Evolutionary conservation across 352 stramenopile genomes (phyloP).

Genomic region (Globisporangium canariense): DNA sequence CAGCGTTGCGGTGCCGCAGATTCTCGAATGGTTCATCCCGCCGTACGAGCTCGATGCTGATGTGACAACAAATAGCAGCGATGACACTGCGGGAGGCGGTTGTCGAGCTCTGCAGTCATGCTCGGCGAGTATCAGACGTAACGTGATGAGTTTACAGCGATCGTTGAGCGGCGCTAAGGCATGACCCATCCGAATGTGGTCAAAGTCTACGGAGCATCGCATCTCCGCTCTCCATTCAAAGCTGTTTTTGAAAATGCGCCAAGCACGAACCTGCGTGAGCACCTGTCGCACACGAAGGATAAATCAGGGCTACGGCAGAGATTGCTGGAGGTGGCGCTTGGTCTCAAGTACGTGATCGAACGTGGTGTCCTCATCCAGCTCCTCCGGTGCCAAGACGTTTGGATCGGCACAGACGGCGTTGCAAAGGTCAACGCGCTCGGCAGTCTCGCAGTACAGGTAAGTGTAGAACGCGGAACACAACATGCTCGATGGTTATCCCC

Average conservation of each 20-base stretch:
- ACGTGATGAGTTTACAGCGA: too few species aligned
- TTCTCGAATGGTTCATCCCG: too few species aligned
- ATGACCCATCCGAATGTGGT: too few species aligned
- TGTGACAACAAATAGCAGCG: too few species aligned
- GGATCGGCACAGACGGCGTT: constrained; percentile 3
- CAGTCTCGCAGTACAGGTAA: not conserved
- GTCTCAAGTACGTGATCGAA: constrained; percentile 29
- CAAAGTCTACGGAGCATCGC: constrained; percentile 13
- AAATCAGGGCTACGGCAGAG: constrained; percentile 2
- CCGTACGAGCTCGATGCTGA: too few species aligned
- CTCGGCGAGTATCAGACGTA: too few species aligned
- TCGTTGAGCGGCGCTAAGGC: too few species aligned
- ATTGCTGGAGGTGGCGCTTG: constrained; percentile 16
- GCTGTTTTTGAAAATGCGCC: not conserved
- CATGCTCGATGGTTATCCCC: constrained; percentile 1
- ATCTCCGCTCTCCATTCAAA: constrained; percentile 8
- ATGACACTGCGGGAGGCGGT: too few species aligned
- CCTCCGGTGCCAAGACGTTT: constrained; percentile 7
- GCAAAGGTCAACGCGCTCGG: constrained; percentile 6
- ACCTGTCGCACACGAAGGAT: not conserved
- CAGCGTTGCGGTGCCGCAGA: too few species aligned
- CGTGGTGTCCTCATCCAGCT: not conserved
- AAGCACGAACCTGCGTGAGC: constrained; percentile 2
- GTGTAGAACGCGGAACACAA: not conserved
- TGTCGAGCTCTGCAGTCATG: too few species aligned